These are phyloP conservation scores for Eremomyces bilateralis DNA, from an alignment of 495 filamentous ascomycete species.

Conservation along the genomic window DNA sequence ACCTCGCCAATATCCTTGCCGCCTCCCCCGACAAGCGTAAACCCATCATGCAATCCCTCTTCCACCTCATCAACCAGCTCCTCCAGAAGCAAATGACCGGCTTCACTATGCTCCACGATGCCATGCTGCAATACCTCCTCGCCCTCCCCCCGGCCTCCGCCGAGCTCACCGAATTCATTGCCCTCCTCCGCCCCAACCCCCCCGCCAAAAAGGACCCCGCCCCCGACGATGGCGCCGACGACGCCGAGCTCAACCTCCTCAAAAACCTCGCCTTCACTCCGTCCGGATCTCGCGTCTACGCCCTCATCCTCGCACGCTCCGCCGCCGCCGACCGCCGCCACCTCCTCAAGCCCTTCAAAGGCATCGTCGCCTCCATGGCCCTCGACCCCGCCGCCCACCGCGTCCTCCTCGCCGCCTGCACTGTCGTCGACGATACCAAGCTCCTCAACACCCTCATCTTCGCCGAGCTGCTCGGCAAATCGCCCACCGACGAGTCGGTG, in stretches of 20 bases:
- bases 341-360: slow-evolving; percentile 68
- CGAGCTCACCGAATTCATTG: slow-evolving; percentile 70
- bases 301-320: slow-evolving; percentile 57
- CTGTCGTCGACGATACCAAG: slow-evolving; percentile 84
- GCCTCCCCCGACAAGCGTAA: slow-evolving; percentile 62
- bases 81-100: slow-evolving; percentile 89
- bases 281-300: slow-evolving; percentile 64
- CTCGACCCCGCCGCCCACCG: slow-evolving; percentile 58
- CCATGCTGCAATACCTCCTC: slow-evolving; percentile 90
- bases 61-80: slow-evolving; percentile 68
- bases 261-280: slow-evolving; percentile 93
- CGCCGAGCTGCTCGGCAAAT: slow-evolving; percentile 41
- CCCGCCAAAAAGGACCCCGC: no score
- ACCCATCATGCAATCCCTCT: slow-evolving; percentile 64
- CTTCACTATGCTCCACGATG: slow-evolving; percentile 92
- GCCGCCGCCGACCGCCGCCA: slow-evolving; percentile 82
- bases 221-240: slow-evolving; percentile 47
- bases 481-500: slow-evolving; percentile 27
- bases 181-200: slow-evolving; percentile 75
- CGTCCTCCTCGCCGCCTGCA: slow-evolving; percentile 63
- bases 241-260: slow-evolving; percentile 36
- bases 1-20: slow-evolving; percentile 50
- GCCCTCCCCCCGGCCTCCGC: slow-evolving; percentile 51
- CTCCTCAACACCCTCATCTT: slow-evolving; percentile 70
- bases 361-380: slow-evolving; percentile 61